Conservation (phyloP, 2,329 filamentous ascomycete species). For the Ophiostoma tasmaniense region DNA sequence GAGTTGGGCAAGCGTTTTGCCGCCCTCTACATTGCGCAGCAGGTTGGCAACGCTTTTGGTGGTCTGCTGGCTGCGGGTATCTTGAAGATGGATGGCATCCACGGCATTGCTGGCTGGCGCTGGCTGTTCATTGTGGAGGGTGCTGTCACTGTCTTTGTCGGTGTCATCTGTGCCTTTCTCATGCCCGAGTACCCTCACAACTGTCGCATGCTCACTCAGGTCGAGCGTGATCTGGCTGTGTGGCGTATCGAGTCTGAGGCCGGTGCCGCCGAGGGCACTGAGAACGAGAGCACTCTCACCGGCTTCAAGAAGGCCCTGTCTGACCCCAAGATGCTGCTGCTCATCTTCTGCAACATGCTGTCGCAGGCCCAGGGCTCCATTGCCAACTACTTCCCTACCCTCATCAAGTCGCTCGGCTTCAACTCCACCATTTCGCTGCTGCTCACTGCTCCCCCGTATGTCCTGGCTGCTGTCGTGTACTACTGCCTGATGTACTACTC, state of each 20-base stretch:
- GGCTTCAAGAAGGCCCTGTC: slow-evolving; percentile 18
- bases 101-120: slow-evolving; percentile 12
- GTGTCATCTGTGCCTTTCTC: not conserved
- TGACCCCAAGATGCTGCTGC: slow-evolving; percentile 15
- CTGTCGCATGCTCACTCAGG: slow-evolving; percentile 27
- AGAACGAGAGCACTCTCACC: slow-evolving; percentile 25
- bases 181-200: slow-evolving; percentile 32
- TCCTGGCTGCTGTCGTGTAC: slow-evolving; percentile 28
- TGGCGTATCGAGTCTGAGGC: slow-evolving; percentile 29
- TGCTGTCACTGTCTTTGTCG: slow-evolving; percentile 10
- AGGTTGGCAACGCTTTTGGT: slow-evolving; percentile 15
- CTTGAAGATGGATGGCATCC: slow-evolving; percentile 8
- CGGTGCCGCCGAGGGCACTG: slow-evolving; percentile 31
- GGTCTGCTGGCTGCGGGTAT: slow-evolving; percentile 15
- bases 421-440: slow-evolving; percentile 36
- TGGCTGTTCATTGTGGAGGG: slow-evolving; percentile 20
- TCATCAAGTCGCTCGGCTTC: slow-evolving; percentile 29
- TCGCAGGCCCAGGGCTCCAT: slow-evolving; percentile 31
- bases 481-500: slow-evolving; percentile 29
- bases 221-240: slow-evolving; percentile 18
- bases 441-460: slow-evolving; percentile 7
- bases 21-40: slow-evolving; percentile 11
- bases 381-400: slow-evolving; percentile 26
- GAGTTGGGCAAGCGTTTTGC: slow-evolving; percentile 16
- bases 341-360: slow-evolving; percentile 24